phyloP scores from a whole-genome alignment of 768 basidiomycete genomes.

The Russula lepida region DNA sequence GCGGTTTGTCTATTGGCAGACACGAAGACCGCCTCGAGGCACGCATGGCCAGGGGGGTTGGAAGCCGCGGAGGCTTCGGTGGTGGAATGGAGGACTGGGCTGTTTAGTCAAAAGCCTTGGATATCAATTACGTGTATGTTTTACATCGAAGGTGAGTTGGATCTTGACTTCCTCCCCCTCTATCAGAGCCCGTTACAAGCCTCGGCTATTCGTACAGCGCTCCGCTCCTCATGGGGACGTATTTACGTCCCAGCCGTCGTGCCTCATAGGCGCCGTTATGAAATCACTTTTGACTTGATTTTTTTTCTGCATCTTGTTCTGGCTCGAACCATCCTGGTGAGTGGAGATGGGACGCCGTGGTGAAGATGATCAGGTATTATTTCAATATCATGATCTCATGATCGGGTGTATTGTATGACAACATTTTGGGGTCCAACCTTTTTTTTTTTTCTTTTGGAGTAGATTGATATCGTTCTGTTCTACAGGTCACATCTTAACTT shows the following conservation, averaged over 20 bases:
- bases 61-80: slow-evolving; percentile 32
- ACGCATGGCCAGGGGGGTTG: slow-evolving; percentile 27
- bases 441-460: too few relatives aligned
- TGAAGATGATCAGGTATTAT: neutral
- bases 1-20: slow-evolving; percentile 28
- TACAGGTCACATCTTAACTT: neutral
- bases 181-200: neutral
- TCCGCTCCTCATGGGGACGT: neutral
- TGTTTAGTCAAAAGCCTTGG: neutral
- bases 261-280: neutral
- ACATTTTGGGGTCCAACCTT: too few relatives aligned
- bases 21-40: slow-evolving; percentile 42
- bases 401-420: neutral
- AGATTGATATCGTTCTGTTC: neutral
- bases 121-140: slow-evolving; percentile 4
- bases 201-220: slow-evolving; percentile 5
- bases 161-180: neutral
- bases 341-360: neutral
- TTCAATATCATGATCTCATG: neutral
- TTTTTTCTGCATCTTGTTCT: neutral
- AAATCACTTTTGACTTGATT: neutral
- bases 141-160: neutral
- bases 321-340: neutral
- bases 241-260: slow-evolving; percentile 1
- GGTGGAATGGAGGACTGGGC: slow-evolving; percentile 50